These are phyloP conservation scores for Eremothecium gossypii DNA, from an alignment of 1,139 yeast species.

Conservation along the genomic window DNA sequence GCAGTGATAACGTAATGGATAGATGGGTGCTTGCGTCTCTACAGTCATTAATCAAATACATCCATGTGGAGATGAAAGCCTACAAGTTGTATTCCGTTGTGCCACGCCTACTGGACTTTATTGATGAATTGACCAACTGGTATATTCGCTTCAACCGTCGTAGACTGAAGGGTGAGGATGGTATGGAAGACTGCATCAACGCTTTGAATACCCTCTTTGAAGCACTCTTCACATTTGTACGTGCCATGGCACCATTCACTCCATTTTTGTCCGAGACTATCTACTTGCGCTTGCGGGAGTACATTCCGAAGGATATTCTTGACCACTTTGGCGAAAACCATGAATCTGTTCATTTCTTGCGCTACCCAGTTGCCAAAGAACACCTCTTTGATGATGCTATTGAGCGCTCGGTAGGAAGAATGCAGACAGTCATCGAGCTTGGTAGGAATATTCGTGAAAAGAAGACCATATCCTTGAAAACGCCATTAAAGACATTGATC, in stretches of 20 bases:
- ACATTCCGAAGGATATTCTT: constrained; percentile 45
- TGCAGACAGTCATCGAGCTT: constrained; percentile 94
- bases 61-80: constrained; percentile 80
- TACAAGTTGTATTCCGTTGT: constrained; percentile 94
- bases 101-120: constrained; percentile 76
- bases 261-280: constrained; percentile 91
- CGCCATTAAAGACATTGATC: constrained; percentile 83
- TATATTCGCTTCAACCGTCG: constrained; percentile 96
- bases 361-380: constrained; percentile 78
- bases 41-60: constrained; percentile 78
- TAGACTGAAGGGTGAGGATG: constrained; percentile 92
- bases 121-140: constrained; percentile 97
- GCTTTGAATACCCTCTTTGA: constrained; percentile 89
- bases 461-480: constrained; percentile 86
- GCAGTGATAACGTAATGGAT: constrained; percentile 88
- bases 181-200: constrained; percentile 68
- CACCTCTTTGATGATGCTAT: constrained; percentile 72
- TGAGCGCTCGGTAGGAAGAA: constrained; percentile 80
- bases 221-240: constrained; percentile 75
- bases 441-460: constrained; percentile 97
- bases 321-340: constrained; percentile 42
- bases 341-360: constrained; percentile 86
- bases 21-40: constrained; percentile 92
- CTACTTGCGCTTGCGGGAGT: constrained; percentile 63
- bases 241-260: constrained; percentile 99